phyloP scores from a whole-genome alignment of 75 land plant genomes.

The Pseudotsuga menziesii region DNA sequence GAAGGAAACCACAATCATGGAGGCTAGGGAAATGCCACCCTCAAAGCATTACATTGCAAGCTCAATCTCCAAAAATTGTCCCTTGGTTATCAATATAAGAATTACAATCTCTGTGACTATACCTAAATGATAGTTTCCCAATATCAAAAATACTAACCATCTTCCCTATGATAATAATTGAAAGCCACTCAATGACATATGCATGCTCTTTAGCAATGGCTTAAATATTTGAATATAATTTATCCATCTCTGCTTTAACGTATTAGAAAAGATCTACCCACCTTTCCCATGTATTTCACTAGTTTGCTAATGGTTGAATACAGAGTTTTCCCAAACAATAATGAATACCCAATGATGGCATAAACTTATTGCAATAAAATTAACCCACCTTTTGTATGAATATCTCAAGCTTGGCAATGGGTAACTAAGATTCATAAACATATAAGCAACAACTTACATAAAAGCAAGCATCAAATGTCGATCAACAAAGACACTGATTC shows the following conservation, averaged over 20 bases:
- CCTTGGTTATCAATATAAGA: no score
- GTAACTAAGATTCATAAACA: no score
- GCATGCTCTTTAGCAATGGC: neutral
- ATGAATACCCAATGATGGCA: no score
- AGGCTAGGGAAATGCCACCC: no score
- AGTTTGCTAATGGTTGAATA: neutral
- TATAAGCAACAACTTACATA: neutral
- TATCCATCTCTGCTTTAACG: neutral
- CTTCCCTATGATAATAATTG: neutral
- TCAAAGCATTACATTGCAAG: no score
- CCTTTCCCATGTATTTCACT: neutral
- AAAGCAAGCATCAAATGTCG: neutral
- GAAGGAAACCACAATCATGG: no score
- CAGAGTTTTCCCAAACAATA: no score
- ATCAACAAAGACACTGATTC: no score
- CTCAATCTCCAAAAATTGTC: no score
- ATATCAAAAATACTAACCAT: neutral
- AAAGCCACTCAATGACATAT: neutral
- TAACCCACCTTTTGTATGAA: neutral
- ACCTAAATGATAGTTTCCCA: no score
- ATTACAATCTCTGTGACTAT: no score
- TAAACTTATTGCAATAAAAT: neutral
- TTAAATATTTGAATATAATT: neutral
- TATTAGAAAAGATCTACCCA: neutral
- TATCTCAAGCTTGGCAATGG: neutral